These are phyloP conservation scores for Dentipellis fragilis DNA, from an alignment of 768 basidiomycete genomes.

Conservation along the genomic window DNA sequence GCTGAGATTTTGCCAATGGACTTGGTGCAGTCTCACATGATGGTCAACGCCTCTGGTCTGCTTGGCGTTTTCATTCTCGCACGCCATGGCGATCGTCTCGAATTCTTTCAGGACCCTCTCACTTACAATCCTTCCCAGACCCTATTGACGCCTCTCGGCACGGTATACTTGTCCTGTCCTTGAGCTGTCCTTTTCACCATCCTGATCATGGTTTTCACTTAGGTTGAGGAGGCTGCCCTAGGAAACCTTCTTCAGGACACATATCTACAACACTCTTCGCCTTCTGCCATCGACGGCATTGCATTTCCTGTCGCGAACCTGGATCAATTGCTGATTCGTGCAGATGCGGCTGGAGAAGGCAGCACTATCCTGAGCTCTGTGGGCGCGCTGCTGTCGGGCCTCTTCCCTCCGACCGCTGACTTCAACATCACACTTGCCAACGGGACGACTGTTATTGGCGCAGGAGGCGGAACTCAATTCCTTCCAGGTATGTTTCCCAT, in stretches of 20 bases:
- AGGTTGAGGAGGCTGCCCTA: constrained; percentile 1
- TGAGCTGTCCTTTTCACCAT: background rate
- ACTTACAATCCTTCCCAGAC: constrained; percentile 15
- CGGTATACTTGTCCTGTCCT: constrained; percentile 6
- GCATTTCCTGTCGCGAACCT: constrained; percentile 1
- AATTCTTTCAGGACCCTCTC: constrained; percentile 19
- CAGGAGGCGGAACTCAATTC: constrained; percentile 14
- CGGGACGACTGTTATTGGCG: constrained; percentile 9
- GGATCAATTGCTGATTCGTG: constrained; percentile 12
- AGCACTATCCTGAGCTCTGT: constrained; percentile 7
- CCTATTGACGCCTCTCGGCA: constrained; percentile 15
- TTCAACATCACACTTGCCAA: constrained; percentile 13
- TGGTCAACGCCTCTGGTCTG: constrained; percentile 7
- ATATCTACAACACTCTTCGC: background rate
- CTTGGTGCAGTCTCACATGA: background rate
- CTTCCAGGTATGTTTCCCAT: constrained; percentile 10
- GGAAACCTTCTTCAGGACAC: constrained; percentile 2
- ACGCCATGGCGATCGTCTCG: constrained; percentile 17
- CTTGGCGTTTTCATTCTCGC: constrained; percentile 15
- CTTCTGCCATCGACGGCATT: background rate
- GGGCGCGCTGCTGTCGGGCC: constrained; percentile 10
- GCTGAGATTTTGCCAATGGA: too few relatives aligned
- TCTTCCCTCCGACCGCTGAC: constrained; percentile 7
- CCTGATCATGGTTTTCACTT: background rate
- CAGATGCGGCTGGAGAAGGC: constrained; percentile 11